A percentile compares a stretch with the other conserved stretches of the same genome.
These are phyloP conservation scores for Clarireedia sp. DNA, from an alignment of 2,329 filamentous ascomycete genomes.

Conservation along the genomic window DNA sequence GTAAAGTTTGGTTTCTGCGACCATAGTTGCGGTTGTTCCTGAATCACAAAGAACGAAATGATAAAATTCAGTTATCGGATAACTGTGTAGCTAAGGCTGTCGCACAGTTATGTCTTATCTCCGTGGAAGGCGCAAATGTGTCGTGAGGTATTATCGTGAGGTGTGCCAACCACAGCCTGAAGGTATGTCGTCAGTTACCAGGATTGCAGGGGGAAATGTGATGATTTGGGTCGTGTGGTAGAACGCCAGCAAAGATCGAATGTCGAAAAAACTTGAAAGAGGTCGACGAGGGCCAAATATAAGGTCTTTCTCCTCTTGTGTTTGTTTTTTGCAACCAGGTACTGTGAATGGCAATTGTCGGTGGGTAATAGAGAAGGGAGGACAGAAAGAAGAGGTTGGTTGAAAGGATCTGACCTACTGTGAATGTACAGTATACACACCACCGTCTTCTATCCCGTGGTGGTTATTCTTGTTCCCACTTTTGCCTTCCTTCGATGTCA, in stretches of 20 bases:
- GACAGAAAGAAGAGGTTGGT: neutral
- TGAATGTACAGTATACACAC: neutral
- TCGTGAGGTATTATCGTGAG: neutral
- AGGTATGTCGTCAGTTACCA: constrained; percentile 3
- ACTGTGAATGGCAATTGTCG: neutral
- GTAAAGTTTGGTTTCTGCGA: constrained; percentile 93
- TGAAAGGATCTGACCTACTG: neutral
- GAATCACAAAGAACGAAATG: neutral
- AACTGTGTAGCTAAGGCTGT: too few relatives aligned
- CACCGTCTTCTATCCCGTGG: neutral
- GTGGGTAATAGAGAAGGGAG: neutral
- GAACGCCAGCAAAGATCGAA: neutral
- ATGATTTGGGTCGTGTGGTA: neutral
- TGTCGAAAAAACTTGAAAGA: neutral
- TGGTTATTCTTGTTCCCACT: neutral
- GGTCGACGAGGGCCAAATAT: neutral
- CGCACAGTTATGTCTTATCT: neutral
- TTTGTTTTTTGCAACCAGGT: neutral
- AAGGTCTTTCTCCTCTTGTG: neutral
- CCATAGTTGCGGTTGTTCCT: constrained; percentile 52
- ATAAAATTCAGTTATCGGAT: too few relatives aligned
- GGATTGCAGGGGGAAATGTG: neutral
- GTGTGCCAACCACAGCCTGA: neutral
- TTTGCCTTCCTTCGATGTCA: constrained; percentile 10
- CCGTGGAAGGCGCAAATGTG: constrained; percentile 6